Percentiles rank a stretch among this genome's conserved stretches.
Evolutionary conservation across 2,329 filamentous ascomycete genomes (phyloP).

Genomic region (Claviceps lovelessii): DNA sequence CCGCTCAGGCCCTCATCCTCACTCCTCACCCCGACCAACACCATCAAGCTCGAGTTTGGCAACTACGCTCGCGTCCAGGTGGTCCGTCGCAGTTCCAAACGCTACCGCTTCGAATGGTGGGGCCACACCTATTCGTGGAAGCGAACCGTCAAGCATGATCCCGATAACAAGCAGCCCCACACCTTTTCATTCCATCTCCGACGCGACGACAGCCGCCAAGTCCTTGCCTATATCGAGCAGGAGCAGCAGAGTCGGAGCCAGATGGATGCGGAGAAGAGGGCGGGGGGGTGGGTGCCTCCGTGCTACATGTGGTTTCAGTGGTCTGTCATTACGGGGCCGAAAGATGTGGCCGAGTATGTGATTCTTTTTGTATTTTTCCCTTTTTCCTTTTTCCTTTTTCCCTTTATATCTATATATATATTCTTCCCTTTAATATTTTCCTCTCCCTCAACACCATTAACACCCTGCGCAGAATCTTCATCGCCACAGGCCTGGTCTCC

Average conservation of each 20-base stretch:
- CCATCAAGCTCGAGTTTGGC: constrained; percentile 82
- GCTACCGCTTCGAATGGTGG: constrained; percentile 93
- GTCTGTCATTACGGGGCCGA: constrained; percentile 50
- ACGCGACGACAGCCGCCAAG: constrained; percentile 41
- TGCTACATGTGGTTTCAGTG: constrained; percentile 84
- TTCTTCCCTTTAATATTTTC: too few species aligned
- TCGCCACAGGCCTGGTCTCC: constrained; percentile 77
- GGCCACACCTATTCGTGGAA: constrained; percentile 75
- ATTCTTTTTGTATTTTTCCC: background rate
- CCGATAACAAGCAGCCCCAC: constrained; percentile 42
- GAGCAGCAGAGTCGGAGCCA: constrained; percentile 60
- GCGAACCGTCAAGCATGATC: constrained; percentile 40
- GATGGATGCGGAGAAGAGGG: constrained; percentile 53
- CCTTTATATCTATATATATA: background rate
- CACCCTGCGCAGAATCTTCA: constrained; percentile 53
- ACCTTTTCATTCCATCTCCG: constrained; percentile 69
- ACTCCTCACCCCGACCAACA: constrained; percentile 49
- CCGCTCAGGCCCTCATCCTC: constrained; percentile 9
- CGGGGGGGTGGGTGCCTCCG: constrained; percentile 80
- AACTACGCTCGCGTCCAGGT: constrained; percentile 92
- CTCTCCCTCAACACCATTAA: background rate
- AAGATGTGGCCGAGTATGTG: constrained; percentile 75
- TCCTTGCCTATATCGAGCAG: constrained; percentile 74
- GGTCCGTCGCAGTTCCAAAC: constrained; percentile 53
- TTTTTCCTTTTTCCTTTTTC: background rate